Evolutionary conservation across 768 basidiomycete genomes (phyloP).

Genomic region (Mycena leptocephala): DNA sequence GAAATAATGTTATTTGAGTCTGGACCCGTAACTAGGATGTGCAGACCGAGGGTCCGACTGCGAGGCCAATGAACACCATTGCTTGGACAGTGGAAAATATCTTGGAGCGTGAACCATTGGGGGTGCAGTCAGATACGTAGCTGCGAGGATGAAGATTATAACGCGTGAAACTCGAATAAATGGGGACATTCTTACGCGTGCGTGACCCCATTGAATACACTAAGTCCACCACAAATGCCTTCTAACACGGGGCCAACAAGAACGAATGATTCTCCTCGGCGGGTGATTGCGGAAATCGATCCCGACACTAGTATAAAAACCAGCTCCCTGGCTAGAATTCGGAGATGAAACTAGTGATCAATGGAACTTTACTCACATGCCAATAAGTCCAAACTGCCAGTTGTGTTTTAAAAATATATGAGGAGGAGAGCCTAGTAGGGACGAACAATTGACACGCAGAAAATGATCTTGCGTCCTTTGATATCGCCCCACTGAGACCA

Average conservation of each 20-base stretch:
- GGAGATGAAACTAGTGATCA: conserved; percentile 9
- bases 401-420: not conserved
- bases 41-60: conserved; percentile 84
- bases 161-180: conserved; percentile 52
- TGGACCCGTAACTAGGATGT: conserved; percentile 17
- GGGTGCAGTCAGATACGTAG: conserved; percentile 69
- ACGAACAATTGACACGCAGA: conserved; percentile 70
- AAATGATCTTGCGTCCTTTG: conserved; percentile 83
- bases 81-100: conserved; percentile 81
- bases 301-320: conserved; percentile 86
- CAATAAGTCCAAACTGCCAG: conserved; percentile 67
- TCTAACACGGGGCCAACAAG: conserved; percentile 86
- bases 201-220: conserved; percentile 77
- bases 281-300: conserved; percentile 64
- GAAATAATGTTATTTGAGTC: not conserved
- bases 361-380: conserved; percentile 69
- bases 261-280: conserved; percentile 76
- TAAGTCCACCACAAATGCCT: conserved; percentile 82
- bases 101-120: conserved; percentile 67
- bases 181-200: conserved; percentile 63
- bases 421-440: not conserved
- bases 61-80: conserved; percentile 83
- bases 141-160: conserved; percentile 56
- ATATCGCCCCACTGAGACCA: conserved; percentile 90
- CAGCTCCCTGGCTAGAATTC: conserved; percentile 73